Conservation (phyloP, 306 rosid genomes). For the Inga laurina region DNA sequence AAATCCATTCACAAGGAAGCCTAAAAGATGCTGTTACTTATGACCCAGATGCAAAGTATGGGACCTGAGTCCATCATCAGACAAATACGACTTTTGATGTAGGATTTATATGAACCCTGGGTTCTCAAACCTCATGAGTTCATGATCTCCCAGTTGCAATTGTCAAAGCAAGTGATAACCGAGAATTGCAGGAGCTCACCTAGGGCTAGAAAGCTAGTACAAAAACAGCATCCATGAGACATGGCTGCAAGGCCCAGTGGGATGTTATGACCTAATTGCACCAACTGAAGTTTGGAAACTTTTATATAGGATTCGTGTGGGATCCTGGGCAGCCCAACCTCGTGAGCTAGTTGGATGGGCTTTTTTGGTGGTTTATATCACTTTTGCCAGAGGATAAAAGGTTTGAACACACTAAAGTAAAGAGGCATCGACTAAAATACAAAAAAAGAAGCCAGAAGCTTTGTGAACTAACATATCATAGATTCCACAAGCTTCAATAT, state of each 20-base stretch:
- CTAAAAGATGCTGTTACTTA: background rate
- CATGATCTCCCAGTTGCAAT: background rate
- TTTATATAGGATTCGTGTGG: background rate
- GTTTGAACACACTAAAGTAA: background rate
- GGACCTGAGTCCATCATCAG: background rate
- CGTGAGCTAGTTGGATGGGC: background rate
- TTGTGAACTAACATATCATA: background rate
- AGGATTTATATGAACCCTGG: background rate
- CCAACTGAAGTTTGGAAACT: background rate
- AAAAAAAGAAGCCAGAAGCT: background rate
- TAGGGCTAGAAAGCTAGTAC: background rate
- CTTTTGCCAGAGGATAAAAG: background rate
- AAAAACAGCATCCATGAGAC: background rate
- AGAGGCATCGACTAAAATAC: background rate
- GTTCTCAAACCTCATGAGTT: background rate
- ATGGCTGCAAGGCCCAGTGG: background rate
- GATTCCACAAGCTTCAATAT: constrained; percentile 9
- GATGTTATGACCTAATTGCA: background rate
- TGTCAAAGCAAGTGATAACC: background rate
- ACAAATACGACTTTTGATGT: background rate
- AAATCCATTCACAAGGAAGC: background rate
- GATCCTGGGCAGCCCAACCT: background rate
- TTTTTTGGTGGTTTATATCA: background rate
- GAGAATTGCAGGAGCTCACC: background rate
- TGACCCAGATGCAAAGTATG: background rate